Percentiles rank a stretch among this genome's conserved stretches.
These are phyloP conservation scores for Fusarium torreyae DNA, from an alignment of 2,329 filamentous ascomycete genomes.

Conservation along the genomic window DNA sequence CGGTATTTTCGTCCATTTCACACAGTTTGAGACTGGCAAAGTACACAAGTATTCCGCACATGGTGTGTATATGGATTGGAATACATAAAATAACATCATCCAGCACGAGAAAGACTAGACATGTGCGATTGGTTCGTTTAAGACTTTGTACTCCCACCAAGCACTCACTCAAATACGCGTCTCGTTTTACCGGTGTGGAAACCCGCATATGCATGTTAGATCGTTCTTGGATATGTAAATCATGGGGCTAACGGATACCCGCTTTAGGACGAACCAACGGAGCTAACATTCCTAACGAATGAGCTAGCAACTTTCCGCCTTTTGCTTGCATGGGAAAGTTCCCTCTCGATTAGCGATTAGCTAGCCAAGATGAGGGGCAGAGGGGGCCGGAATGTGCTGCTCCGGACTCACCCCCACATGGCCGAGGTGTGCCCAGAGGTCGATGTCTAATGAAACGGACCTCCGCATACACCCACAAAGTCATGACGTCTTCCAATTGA, in stretches of 20 bases:
- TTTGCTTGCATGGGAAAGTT: neutral
- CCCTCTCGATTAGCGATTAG: neutral
- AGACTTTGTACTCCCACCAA: neutral
- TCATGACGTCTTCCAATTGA: conserved; percentile 43
- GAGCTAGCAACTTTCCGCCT: neutral
- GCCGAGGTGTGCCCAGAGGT: conserved; percentile 3
- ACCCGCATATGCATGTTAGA: conserved; percentile 14
- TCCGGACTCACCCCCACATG: conserved; percentile 11
- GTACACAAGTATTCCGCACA: neutral
- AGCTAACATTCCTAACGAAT: conserved; percentile 27
- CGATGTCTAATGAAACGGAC: conserved; percentile 11
- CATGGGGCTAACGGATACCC: neutral
- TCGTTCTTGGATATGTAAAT: neutral
- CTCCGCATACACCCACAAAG: conserved; percentile 22
- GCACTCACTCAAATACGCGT: neutral
- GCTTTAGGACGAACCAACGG: conserved; percentile 6
- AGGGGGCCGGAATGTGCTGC: conserved; percentile 11
- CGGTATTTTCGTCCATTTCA: neutral
- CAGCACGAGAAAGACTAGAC: neutral
- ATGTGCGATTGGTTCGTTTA: conserved; percentile 3
- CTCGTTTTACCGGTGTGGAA: conserved; percentile 30
- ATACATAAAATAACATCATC: neutral
- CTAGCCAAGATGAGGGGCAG: neutral
- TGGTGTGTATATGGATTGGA: neutral
- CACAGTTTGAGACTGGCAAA: neutral